A percentile compares a stretch with the other conserved stretches of the same genome.
Evolutionary conservation across 257 asterid species (phyloP).

Genomic region (Solanum chiquidenum): DNA sequence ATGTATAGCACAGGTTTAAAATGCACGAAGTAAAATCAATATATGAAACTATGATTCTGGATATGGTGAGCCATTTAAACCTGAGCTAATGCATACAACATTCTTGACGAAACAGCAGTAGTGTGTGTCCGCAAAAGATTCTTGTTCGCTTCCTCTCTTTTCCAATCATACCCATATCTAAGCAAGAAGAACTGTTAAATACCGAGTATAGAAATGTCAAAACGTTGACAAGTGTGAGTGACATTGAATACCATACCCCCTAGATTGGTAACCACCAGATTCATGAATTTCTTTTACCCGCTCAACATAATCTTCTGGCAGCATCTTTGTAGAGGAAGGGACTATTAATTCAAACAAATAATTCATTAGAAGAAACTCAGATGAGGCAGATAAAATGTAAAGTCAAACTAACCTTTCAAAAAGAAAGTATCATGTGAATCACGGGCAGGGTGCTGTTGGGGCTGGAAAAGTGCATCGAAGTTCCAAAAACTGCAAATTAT

Average conservation of each 20-base stretch:
- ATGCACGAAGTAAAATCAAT: neutral
- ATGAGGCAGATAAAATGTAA: conserved; percentile 6
- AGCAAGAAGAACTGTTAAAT: neutral
- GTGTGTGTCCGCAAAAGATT: conserved; percentile 97
- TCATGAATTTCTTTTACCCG: conserved; percentile 81
- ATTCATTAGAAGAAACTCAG: conserved; percentile 8
- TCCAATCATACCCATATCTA: conserved; percentile 90
- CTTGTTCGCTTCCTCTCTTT: conserved; percentile 92
- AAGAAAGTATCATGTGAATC: conserved; percentile 99
- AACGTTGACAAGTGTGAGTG: neutral
- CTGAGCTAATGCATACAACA: conserved; percentile 89
- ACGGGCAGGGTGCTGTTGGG: conserved; percentile 99
- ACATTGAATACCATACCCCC: conserved; percentile 49
- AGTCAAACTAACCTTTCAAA: conserved; percentile 49
- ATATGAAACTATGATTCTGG: neutral
- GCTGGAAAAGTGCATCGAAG: conserved; percentile 98
- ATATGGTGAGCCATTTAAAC: conserved; percentile 19
- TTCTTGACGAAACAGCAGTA: conserved; percentile 94
- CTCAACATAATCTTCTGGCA: conserved; percentile 94
- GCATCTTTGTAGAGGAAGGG: conserved; percentile 66
- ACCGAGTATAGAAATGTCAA: neutral
- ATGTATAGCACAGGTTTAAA: neutral
- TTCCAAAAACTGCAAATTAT: conserved; percentile 78
- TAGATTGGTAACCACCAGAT: conserved; percentile 85
- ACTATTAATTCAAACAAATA: conserved; percentile 24